Evolutionary conservation across 2,329 filamentous ascomycete genomes (phyloP).

Genomic region (Colletotrichum theobromicola): DNA sequence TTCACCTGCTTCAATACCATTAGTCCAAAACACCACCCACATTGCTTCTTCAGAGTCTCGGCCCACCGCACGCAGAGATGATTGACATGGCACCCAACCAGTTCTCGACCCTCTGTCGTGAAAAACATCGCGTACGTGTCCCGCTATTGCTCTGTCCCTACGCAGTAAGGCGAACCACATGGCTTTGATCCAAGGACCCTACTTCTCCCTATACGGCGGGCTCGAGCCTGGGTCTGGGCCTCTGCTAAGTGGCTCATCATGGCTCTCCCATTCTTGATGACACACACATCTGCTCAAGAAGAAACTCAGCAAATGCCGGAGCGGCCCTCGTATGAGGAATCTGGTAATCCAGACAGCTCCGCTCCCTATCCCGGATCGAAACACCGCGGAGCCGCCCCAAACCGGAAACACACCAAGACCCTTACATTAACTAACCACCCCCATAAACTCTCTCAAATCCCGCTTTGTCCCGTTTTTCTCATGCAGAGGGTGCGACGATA

Average conservation of each 20-base stretch:
- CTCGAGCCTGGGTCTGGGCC: background rate
- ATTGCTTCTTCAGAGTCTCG: background rate
- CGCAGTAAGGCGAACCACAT: background rate
- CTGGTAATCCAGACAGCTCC: background rate
- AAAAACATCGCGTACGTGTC: background rate
- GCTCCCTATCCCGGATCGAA: background rate
- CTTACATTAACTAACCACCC: background rate
- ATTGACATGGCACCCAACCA: background rate
- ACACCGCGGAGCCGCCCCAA: slow-evolving; percentile 4
- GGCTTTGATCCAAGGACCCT: background rate
- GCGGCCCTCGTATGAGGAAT: background rate
- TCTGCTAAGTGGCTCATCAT: background rate
- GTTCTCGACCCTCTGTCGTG: background rate
- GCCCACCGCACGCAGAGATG: background rate
- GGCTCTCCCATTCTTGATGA: background rate
- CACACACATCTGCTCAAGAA: slow-evolving; percentile 9
- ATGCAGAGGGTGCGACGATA: background rate
- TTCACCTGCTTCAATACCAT: background rate
- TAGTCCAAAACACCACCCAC: background rate
- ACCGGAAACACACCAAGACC: slow-evolving; percentile 6
- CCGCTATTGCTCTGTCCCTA: background rate
- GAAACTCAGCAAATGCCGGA: background rate
- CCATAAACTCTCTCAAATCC: slow-evolving; percentile 2
- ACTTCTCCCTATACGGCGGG: background rate
- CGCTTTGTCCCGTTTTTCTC: background rate